Conservation (phyloP, 306 rosid species). For the Vigna reflexopilosa region DNA sequence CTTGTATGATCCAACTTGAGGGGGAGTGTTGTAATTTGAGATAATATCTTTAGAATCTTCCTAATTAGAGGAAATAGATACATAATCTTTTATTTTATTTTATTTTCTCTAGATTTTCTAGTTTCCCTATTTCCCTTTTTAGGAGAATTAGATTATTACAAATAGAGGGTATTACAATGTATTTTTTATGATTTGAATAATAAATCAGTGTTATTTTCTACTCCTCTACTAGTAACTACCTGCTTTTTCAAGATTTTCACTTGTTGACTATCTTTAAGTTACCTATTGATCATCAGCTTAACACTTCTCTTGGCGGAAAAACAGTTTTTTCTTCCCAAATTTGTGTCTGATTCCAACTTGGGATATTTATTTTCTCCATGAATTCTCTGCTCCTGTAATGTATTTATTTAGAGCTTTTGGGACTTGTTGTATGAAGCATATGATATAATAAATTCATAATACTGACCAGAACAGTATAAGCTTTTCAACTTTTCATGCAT, state of each 20-base stretch:
- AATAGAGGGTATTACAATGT: no score
- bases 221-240: not conserved
- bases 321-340: not conserved
- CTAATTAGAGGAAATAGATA: no score
- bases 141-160: no score
- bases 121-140: no score
- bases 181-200: no score
- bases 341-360: constrained; percentile 16
- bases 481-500: constrained; percentile 41
- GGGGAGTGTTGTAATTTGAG: no score
- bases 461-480: constrained; percentile 7
- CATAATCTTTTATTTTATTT: no score
- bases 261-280: not conserved
- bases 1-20: no score
- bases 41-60: no score
- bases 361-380: not conserved
- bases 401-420: constrained; percentile 30
- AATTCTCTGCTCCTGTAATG: constrained; percentile 5
- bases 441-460: constrained; percentile 14
- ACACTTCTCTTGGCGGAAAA: not conserved
- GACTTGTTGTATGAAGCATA: constrained; percentile 1
- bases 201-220: no score
- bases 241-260: not conserved
- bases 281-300: not conserved
- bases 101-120: no score